These are phyloP conservation scores for Linum trigynum DNA, from an alignment of 345 rosid genomes.

Conservation along the genomic window DNA sequence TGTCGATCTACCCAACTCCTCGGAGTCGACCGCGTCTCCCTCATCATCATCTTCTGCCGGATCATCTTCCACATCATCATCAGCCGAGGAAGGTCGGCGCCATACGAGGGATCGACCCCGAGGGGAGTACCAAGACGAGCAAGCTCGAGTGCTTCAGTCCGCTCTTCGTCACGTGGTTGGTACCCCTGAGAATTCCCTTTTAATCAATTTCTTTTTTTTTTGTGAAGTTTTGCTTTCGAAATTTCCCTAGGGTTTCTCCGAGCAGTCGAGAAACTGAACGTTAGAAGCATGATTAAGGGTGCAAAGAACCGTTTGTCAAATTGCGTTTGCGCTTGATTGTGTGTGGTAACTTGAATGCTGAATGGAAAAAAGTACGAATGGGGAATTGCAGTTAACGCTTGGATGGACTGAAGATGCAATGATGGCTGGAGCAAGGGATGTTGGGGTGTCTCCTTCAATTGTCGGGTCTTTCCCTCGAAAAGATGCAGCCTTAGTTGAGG, in stretches of 20 bases:
- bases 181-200: not conserved
- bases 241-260: not conserved
- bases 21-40: constrained; percentile 26
- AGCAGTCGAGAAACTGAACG: not conserved
- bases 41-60: constrained; percentile 22
- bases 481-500: constrained; percentile 92
- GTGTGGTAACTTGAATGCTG: not conserved
- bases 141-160: constrained; percentile 64
- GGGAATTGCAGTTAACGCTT: constrained; percentile 35
- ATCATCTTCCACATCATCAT: constrained; percentile 19
- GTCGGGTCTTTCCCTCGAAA: constrained; percentile 80
- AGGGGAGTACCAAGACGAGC: constrained; percentile 60
- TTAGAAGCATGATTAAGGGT: too few relatives aligned
- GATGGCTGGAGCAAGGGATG: constrained; percentile 91
- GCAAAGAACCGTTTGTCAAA: not conserved
- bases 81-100: constrained; percentile 29
- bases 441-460: constrained; percentile 74
- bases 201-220: not conserved
- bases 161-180: constrained; percentile 79
- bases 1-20: constrained; percentile 17
- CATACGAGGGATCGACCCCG: constrained; percentile 36
- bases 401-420: constrained; percentile 89
- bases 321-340: not conserved
- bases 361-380: not conserved
- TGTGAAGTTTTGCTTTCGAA: not conserved